Base-by-base conservation (phyloP, 2,329 filamentous ascomycete species). In the Exophiala phaeomuriformis region DNA sequence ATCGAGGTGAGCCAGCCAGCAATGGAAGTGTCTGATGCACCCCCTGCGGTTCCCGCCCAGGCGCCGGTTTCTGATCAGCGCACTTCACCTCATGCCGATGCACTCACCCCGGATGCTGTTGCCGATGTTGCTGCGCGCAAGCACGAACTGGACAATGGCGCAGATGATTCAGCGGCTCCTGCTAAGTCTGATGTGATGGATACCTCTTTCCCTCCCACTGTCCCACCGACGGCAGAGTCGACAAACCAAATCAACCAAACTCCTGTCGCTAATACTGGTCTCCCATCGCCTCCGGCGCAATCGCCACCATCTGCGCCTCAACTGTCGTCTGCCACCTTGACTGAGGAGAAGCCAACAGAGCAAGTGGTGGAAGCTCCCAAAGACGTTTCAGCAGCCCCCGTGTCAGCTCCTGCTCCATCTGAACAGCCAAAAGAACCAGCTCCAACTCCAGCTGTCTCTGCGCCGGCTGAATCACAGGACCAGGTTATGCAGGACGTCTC, bases 401-500 rank as follows among this genome's bases (percentile, higher is more conserved):
- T 44, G 37, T 41, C 37, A 19, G 40, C 39, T 37, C n/a, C 49
- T 36, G 12, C 47, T 39, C 41, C 37, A 31, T 52, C 56, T 7
- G 61, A 57, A 30, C 47, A 60, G 10, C 59, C 59, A n/a, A 55
- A 53, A 39, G 56, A 63, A 27, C 58, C 61, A 33, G 56, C 55
- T 41, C 53, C 63, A 19, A 52, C 61, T 5, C 53, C 56, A 31
- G 52, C 60, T 8, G 51, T 55, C 10, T 55, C 55, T 37, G 40
- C 59, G 52, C 12, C 48, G 47, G 42, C 65, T 28, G 41, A 56
- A 7, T 54, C 58, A 9, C 56, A 58, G 37, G 78, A 81, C 53
- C 69, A 77, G 7, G 68, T 73, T 39, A 81, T 82, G 78, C 65
- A 68, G n/a, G 80, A 82, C 58, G 78, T 72, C 1, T 73, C 77